A percentile compares a stretch with the other conserved stretches of the same genome.
Conservation (phyloP, 202 grass and related monocot species). For the Panicum virgatum region DNA sequence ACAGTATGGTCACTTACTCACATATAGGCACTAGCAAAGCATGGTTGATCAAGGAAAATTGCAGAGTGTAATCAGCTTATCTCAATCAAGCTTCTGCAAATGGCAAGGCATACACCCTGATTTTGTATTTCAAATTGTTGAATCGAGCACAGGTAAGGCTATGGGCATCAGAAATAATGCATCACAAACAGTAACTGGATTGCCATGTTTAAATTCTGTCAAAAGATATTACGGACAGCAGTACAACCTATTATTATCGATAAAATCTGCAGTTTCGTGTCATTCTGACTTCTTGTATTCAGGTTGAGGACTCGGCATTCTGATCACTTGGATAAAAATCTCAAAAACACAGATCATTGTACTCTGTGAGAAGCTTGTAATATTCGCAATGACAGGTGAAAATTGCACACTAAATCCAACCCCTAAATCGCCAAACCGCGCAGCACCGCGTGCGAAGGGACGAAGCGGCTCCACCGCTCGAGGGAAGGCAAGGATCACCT, state of each 20-base stretch:
- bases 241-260: neutral
- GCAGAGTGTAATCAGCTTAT: neutral
- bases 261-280: neutral
- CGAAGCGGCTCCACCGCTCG: neutral
- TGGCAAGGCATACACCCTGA: neutral
- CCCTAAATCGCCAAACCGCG: neutral
- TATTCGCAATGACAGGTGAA: neutral
- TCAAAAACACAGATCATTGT: neutral
- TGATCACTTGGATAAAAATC: neutral
- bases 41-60: neutral
- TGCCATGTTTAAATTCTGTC: neutral
- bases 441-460: neutral
- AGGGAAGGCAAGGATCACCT: neutral
- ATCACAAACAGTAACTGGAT: neutral
- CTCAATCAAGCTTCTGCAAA: neutral
- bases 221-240: neutral
- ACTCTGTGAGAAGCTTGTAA: neutral
- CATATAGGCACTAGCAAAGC: neutral
- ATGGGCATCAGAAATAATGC: neutral
- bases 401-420: neutral
- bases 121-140: neutral
- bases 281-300: neutral
- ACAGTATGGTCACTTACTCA: neutral
- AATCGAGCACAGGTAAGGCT: neutral
- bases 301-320: neutral